Evolutionary conservation across 768 basidiomycete species (phyloP), one percentile per base, ranked within the genome.

Genomic region (Filobasidium wieringae): DNA sequence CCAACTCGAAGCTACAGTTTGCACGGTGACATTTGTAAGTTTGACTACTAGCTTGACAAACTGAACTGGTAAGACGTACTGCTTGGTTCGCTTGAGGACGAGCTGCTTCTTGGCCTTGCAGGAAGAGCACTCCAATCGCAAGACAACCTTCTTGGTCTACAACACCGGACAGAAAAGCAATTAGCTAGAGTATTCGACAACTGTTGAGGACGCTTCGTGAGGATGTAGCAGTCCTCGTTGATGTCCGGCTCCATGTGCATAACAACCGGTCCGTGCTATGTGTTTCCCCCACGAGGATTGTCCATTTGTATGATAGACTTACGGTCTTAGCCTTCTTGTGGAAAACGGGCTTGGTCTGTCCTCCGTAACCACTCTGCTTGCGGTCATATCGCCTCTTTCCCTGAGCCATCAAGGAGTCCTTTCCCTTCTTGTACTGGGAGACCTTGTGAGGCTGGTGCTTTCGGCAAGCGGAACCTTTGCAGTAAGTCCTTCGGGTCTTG

Each of bases 301-400:
- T n/a, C 22, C 7, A 24, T 39, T 7, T 30, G 45, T 29, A 17
- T 12, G 7, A 9, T 8, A 43, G 24, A 72, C 71, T 57, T 52
- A 72, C 71, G 50, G 73, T 75, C 73, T 75, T 75, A 40, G 73
- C 90, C 85, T 95, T 97, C 82, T 99, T 99, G 87, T 99, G 95
- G 86, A 99, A 99, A 78, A 99, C 92, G 61, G 93, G 93, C 80
- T 99, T 99, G 60, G 93, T 99, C 82, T 99, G 93, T 79, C 93
- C 93, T 86, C 93, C 93, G 79, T 96, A 97, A 78, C 93, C 76
- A 64, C 66, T 62, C 58, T 70, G 68, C 58, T 73, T 73, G 61
- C 93, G 86, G 80, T 97, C 95, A 79, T 99, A 97, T 80, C 95
- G 90, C 72, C 95, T 87, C 84, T 99, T 97, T 79, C 95, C 95